phyloP scores from a whole-genome alignment of 306 rosid genomes.

The Citrullus mucosospermus region DNA sequence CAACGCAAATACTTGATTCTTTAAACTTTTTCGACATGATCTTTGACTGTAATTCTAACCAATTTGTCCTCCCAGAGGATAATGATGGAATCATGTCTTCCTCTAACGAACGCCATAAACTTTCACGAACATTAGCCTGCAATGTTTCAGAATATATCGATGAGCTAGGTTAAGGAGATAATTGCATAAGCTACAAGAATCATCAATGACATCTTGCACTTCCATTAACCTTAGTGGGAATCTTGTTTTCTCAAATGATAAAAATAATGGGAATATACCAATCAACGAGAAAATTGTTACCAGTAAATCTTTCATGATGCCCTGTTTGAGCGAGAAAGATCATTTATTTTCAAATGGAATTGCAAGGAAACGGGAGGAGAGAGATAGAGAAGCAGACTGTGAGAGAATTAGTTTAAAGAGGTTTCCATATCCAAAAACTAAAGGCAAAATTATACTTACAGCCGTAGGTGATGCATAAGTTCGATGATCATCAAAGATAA shows the following conservation, averaged over 20 bases:
- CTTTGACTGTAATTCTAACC: conserved; percentile 92
- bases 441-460: conserved; percentile 37
- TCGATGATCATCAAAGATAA: conserved; percentile 79
- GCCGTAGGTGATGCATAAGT: conserved; percentile 82
- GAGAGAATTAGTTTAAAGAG: background rate
- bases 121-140: conserved; percentile 69
- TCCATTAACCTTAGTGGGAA: background rate
- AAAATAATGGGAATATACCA: background rate
- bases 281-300: background rate
- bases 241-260: background rate
- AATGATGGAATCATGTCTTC: conserved; percentile 76
- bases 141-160: conserved; percentile 11
- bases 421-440: background rate
- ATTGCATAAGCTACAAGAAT: conserved; percentile 14
- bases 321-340: background rate
- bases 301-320: background rate
- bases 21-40: conserved; percentile 31
- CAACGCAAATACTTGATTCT: conserved; percentile 73
- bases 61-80: conserved; percentile 55
- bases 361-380: background rate
- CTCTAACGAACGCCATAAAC: conserved; percentile 77
- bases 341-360: background rate
- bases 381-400: background rate
- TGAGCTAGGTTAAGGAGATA: background rate
- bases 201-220: background rate